Conservation (phyloP, 1,284 basidiomycete genomes). For the Ceratobasidium sp. region DNA sequence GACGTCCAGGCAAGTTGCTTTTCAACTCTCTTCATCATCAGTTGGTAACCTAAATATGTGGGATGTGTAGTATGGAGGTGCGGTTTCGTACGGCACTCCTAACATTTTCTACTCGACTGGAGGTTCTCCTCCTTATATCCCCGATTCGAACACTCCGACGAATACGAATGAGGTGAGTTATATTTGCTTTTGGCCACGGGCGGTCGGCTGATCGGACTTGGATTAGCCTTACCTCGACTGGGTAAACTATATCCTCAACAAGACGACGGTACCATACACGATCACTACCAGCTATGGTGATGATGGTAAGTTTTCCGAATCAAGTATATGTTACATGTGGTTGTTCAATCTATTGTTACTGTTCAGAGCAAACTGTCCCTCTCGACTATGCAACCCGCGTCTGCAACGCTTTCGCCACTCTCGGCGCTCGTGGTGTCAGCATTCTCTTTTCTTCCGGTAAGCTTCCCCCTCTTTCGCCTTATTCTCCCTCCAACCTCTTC, state of each 20-base stretch:
- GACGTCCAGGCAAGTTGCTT: constrained; percentile 41
- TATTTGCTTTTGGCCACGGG: constrained; percentile 60
- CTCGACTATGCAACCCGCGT: constrained; percentile 68
- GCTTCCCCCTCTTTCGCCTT: constrained; percentile 48
- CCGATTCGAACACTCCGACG: constrained; percentile 70
- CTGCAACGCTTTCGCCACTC: constrained; percentile 70
- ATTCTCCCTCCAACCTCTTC: constrained; percentile 61
- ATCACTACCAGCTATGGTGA: constrained; percentile 78
- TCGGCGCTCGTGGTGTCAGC: constrained; percentile 71
- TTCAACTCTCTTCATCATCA: background rate
- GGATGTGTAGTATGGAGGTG: constrained; percentile 70
- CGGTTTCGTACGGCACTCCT: constrained; percentile 64
- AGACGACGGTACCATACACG: constrained; percentile 65
- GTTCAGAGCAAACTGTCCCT: constrained; percentile 62
- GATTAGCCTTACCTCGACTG: constrained; percentile 62
- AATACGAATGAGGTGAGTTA: constrained; percentile 67
- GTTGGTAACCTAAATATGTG: constrained; percentile 66
- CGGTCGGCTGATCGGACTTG: constrained; percentile 63
- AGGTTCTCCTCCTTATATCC: constrained; percentile 72
- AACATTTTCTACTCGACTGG: constrained; percentile 73
- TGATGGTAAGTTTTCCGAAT: constrained; percentile 57
- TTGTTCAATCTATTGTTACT: background rate
- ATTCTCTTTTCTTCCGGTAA: constrained; percentile 72
- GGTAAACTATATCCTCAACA: constrained; percentile 67
- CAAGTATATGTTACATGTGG: background rate